Evolutionary conservation across 257 asterid species (phyloP), one percentile per base, ranked within the genome.

Genomic region (Mentha longifolia): DNA sequence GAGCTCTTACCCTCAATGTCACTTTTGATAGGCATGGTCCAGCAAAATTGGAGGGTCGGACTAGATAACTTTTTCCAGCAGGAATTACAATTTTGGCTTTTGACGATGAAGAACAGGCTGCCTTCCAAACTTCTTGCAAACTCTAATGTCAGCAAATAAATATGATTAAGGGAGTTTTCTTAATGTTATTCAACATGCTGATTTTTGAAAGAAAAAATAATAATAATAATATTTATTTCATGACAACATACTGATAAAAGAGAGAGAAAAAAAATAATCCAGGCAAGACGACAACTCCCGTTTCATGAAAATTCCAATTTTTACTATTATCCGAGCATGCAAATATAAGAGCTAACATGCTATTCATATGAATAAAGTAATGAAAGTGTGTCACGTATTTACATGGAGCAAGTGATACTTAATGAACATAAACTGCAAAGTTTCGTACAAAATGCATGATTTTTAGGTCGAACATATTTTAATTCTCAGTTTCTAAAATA

Each of bases 21-120:
- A 89, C 69, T 70, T 79, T 79, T 14, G 97, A 89, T 6, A 16
- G 72, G 80, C 97, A 89, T 69, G 89, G 96, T 60, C 97, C 96
- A 4, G 74, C 46, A 62, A 89, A 83, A 75, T 86, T 74, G 61
- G 74, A 81, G 49, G 92, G 88, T 70, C 55, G 35, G 78, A 91
- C 70, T 31, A 81, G 74, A 71, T 84, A 89, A 15, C 19, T 19
- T 0, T 78, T 80, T 41, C 77, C 76, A 22, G 67, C 59, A 61
- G 91, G 92, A 60, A 91, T 67, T 55, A 87, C 56, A 20, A 91
- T 80, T 65, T 62, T 78, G 54, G 86, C 59, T 8, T 43, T 60
- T 3, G 85, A 77, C 13, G 77, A n/a, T 56, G 63, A 79, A 57
- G 91, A 65, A 82, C 96, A 91, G 1, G 96, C 96, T 43, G 7